These are phyloP conservation scores for Globisporangium cederbergense DNA, from an alignment of 352 stramenopile species.

Conservation along the genomic window DNA sequence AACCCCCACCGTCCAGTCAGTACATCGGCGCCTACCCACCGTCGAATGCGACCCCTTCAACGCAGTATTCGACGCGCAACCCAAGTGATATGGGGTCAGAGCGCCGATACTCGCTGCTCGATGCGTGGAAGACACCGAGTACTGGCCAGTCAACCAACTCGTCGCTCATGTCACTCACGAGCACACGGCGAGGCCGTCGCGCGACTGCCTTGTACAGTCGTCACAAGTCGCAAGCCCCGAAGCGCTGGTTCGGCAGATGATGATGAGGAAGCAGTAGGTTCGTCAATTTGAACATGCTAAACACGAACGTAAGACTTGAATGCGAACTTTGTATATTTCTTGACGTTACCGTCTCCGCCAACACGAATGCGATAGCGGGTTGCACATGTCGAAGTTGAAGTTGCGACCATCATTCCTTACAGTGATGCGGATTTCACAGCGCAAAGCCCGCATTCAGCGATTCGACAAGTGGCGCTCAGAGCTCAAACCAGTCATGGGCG, in stretches of 20 bases:
- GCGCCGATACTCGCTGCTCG: conserved; percentile 66
- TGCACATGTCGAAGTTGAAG: conserved; percentile 15
- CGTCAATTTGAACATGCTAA: conserved; percentile 1
- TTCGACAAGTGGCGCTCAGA: conserved; percentile 3
- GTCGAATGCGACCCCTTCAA: neutral
- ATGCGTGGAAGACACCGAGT: conserved; percentile 63
- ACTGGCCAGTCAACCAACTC: conserved; percentile 51
- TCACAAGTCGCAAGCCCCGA: conserved; percentile 55
- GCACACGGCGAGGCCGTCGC: conserved; percentile 58
- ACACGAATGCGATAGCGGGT: too few species aligned
- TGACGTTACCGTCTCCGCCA: too few species aligned
- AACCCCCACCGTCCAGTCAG: conserved; percentile 6
- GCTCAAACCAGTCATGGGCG: conserved; percentile 7
- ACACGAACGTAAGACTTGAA: neutral
- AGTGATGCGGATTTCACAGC: neutral
- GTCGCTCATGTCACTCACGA: conserved; percentile 68
- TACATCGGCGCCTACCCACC: conserved; percentile 7
- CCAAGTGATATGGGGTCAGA: conserved; percentile 37
- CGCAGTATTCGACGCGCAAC: conserved; percentile 6
- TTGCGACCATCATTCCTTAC: conserved; percentile 55
- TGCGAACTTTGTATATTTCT: conserved; percentile 6
- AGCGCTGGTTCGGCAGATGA: conserved; percentile 31
- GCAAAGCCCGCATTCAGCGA: conserved; percentile 12
- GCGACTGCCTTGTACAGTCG: conserved; percentile 59
- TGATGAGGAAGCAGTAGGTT: neutral